A percentile compares a stretch with the other conserved stretches of the same genome.
Evolutionary conservation across 1,284 basidiomycete species (phyloP).

Genomic region (Sutorius eximius): DNA sequence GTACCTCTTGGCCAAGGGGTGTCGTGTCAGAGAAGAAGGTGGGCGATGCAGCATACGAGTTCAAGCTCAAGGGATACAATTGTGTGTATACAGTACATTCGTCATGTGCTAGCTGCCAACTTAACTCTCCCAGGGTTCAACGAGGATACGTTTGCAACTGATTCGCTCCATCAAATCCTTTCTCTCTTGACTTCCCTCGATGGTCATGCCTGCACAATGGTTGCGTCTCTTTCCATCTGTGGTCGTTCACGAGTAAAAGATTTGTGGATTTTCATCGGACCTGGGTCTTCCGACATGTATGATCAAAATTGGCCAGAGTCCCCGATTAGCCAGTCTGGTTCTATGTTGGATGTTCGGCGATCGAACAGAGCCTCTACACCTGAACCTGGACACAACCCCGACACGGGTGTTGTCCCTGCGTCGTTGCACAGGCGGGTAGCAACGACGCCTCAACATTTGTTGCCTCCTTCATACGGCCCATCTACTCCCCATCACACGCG

Average conservation of each 20-base stretch:
- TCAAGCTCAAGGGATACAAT: conserved; percentile 77
- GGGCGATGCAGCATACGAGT: conserved; percentile 68
- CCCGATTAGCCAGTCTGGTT: conserved; percentile 35
- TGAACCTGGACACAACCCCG: conserved; percentile 26
- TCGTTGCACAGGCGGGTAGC: conserved; percentile 35
- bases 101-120: conserved; percentile 16
- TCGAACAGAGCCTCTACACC: conserved; percentile 37
- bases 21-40: conserved; percentile 75
- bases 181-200: conserved; percentile 66
- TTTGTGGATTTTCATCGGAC: conserved; percentile 74
- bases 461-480: conserved; percentile 20
- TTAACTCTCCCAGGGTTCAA: conserved; percentile 59
- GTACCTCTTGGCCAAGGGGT: conserved; percentile 74
- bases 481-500: conserved; percentile 21
- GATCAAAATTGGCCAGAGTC: conserved; percentile 37
- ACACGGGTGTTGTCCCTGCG: conserved; percentile 26
- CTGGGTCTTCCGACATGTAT: conserved; percentile 37
- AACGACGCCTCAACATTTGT: conserved; percentile 32
- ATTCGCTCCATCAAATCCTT: conserved; percentile 74
- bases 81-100: conserved; percentile 46
- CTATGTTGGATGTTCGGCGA: conserved; percentile 35
- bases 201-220: conserved; percentile 61
- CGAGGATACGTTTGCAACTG: conserved; percentile 73
- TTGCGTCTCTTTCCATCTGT: conserved; percentile 66
- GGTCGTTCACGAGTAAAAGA: conserved; percentile 72